Conservation (phyloP, 75 land plant genomes). For the Pinus tabuliformis region DNA sequence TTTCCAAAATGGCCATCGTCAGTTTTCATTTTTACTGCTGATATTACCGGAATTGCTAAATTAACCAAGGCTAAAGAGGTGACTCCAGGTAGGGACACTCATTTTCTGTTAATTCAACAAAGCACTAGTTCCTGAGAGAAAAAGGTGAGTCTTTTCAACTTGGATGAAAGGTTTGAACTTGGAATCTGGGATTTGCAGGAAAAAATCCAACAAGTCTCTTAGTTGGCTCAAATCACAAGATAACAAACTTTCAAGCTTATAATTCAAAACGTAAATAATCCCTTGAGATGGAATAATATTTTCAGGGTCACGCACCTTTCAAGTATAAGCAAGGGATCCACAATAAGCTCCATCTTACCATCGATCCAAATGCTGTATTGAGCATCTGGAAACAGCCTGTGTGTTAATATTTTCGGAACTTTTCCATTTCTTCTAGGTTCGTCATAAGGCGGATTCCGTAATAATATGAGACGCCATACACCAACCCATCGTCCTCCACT, state of each 20-base stretch:
- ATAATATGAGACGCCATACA: slow-evolving; percentile 77
- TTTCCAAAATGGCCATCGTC: too few species aligned
- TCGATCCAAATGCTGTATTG: slow-evolving; percentile 96
- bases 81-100: too few species aligned
- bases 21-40: too few species aligned
- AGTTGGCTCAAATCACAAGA: neutral
- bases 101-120: too few species aligned
- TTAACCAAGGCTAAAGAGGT: too few species aligned
- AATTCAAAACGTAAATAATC: neutral
- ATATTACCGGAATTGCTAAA: too few species aligned
- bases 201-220: neutral
- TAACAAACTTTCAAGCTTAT: neutral
- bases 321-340: slow-evolving; percentile 90
- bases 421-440: slow-evolving; percentile 98
- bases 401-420: slow-evolving; percentile 90
- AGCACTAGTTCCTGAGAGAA: too few species aligned
- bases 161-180: neutral
- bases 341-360: slow-evolving; percentile 96
- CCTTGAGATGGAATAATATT: neutral
- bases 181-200: neutral
- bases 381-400: slow-evolving; percentile 88
- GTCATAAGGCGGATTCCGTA: slow-evolving; percentile 82
- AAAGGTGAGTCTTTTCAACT: neutral
- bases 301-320: slow-evolving; percentile 62
- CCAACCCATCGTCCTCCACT: slow-evolving; percentile 91